Evolutionary conservation across 805 yeast species (phyloP).

Genomic region (Lipomyces starkeyi): DNA sequence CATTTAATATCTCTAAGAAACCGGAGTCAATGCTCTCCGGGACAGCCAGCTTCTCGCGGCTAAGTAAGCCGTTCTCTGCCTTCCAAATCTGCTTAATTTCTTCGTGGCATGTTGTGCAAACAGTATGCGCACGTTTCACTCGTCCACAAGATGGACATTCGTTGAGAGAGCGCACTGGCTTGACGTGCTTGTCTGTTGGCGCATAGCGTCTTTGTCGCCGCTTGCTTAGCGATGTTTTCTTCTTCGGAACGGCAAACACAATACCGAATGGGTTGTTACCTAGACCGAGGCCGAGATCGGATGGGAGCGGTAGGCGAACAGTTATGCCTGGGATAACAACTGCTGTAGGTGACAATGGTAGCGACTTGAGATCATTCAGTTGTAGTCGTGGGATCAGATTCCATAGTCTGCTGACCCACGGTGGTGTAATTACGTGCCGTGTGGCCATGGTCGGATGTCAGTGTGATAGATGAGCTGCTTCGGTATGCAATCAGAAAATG

Average conservation of each 20-base stretch:
- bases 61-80: conserved; percentile 35
- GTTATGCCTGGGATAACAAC: conserved; percentile 22
- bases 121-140: conserved; percentile 83
- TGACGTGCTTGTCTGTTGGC: conserved; percentile 80
- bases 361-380: background rate
- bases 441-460: background rate
- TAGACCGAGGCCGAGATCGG: conserved; percentile 25
- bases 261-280: conserved; percentile 65
- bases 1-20: conserved; percentile 21
- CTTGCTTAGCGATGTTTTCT: conserved; percentile 85
- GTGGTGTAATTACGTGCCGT: conserved; percentile 8
- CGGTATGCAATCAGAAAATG: background rate
- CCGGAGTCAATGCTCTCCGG: conserved; percentile 33
- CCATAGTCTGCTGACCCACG: conserved; percentile 22
- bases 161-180: conserved; percentile 74
- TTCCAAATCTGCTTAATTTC: conserved; percentile 82
- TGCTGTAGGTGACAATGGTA: conserved; percentile 10
- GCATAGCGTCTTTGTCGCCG: conserved; percentile 83
- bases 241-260: conserved; percentile 89
- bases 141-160: conserved; percentile 97
- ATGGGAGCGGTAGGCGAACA: conserved; percentile 31
- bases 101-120: conserved; percentile 90
- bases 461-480: background rate
- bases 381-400: conserved; percentile 18
- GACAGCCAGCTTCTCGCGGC: conserved; percentile 3